Evolutionary conservation across 2,329 filamentous ascomycete genomes (phyloP).

Genomic region (Aschersonia sp.): DNA sequence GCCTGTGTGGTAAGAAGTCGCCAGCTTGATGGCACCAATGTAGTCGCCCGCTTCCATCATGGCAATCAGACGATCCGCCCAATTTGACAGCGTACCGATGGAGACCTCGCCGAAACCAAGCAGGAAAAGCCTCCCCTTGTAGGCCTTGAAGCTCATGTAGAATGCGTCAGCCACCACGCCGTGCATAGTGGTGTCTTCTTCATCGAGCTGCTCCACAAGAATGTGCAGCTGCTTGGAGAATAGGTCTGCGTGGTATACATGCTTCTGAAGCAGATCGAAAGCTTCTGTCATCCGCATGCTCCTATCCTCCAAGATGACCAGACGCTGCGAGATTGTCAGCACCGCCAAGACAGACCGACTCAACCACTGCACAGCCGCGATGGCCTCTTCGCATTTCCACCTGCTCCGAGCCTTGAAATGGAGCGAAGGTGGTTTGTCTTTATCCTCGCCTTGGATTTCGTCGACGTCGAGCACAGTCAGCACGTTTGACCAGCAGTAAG

Average conservation of each 20-base stretch:
- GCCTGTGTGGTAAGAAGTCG: constrained; percentile 83
- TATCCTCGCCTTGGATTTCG: constrained; percentile 51
- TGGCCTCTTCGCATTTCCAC: constrained; percentile 89
- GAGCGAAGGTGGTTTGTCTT: constrained; percentile 63
- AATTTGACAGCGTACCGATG: constrained; percentile 86
- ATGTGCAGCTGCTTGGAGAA: constrained; percentile 78
- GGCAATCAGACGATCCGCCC: constrained; percentile 85
- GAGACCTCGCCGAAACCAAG: constrained; percentile 89
- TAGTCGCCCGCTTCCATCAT: constrained; percentile 97
- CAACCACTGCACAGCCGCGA: constrained; percentile 93
- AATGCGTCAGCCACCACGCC: constrained; percentile 95
- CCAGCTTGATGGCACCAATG: constrained; percentile 77
- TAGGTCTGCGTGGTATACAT: constrained; percentile 81
- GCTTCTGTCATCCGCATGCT: constrained; percentile 85
- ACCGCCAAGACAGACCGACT: constrained; percentile 85
- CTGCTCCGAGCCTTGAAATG: constrained; percentile 71
- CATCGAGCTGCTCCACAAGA: constrained; percentile 77
- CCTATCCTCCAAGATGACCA: constrained; percentile 84
- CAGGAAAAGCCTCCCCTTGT: constrained; percentile 85
- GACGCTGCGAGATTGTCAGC: constrained; percentile 82
- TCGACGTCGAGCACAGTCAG: constrained; percentile 83
- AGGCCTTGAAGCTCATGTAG: constrained; percentile 92
- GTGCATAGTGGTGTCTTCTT: constrained; percentile 79
- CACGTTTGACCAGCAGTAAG: constrained; percentile 98
- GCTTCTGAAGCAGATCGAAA: constrained; percentile 80